Conservation (phyloP, 257 asterid species). For the Solanum raphanifolium region DNA sequence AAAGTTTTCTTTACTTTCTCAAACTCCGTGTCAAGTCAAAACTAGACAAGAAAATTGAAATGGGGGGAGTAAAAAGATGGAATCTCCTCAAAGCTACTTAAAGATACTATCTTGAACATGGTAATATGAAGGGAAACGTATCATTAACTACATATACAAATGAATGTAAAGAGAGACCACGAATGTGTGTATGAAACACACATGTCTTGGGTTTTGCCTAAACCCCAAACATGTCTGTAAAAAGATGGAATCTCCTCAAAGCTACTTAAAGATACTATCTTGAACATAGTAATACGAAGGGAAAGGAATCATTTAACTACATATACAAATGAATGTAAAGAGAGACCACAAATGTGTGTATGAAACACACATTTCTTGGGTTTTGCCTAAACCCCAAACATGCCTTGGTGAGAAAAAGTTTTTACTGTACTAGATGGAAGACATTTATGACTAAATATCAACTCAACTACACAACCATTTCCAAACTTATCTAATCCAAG, state of each 20-base stretch:
- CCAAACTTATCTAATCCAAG: not conserved
- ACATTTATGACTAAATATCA: not conserved
- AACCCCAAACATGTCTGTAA: not conserved
- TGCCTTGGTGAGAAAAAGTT: not conserved
- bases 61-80: not conserved
- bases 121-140: not conserved
- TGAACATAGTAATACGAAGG: not conserved
- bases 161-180: not conserved
- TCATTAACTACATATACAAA: not conserved
- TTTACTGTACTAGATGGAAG: not conserved
- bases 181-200: not conserved
- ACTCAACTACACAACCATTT: not conserved
- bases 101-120: not conserved
- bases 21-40: not conserved
- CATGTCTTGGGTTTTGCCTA: not conserved
- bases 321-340: not conserved
- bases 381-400: not conserved
- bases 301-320: not conserved
- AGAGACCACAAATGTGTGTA: not conserved
- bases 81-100: not conserved
- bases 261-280: not conserved
- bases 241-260: conserved; percentile 2
- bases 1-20: not conserved
- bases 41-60: not conserved
- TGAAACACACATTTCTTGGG: not conserved